Evolutionary conservation across 495 filamentous ascomycete species (phyloP), one percentile per base, ranked within the genome.

Genomic region (Pyronema domesticum): DNA sequence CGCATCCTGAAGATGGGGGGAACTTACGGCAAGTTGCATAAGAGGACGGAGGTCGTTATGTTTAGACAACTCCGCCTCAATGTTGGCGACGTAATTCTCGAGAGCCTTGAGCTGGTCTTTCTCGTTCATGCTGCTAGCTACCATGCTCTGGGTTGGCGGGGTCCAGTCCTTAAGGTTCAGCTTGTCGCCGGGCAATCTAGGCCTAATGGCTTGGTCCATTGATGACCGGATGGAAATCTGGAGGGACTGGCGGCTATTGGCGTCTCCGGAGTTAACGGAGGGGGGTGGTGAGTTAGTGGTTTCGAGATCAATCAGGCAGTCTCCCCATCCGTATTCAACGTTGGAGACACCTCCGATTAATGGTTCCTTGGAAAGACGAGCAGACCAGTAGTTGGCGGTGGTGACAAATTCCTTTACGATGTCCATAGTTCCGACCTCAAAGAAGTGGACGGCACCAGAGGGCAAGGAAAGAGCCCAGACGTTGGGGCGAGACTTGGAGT

Each of bases 311-410:
- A 95, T 80, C 59, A 95, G 75, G n/a, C 76, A 72, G 46, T 94
- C 89, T 53, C 85, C 83, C 91, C 93, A 96, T 54, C 91, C 91
- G 65, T 95, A 95, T 67, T 99, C 93, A 50, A 96, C 82, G 62
- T 95, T 99, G 70, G 86, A 93, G 62, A 96, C 81, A 57, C 86
- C 89, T 23, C 89, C 91, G 7, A 88, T 76, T 4, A 96, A 71
- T 9, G 91, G 91, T 57, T 94, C 84, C 57, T 94, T 95, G 62
- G 86, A 94, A 7, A 96, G 72, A 43, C 91, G 77, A 1, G 91
- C 88, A 61, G 85, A 86, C 91, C 91, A 99, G 70, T 99, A 99
- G 69, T 99, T 99, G 60, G 86, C 89, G 0, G 86, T 93, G 36
- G 78, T 80, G 49, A 95, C 87, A 56, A 95, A 99, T 61, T 99